Evolutionary conservation across 257 asterid species (phyloP), one percentile per base, ranked within the genome.

Genomic region (Nicotiana benthamiana): DNA sequence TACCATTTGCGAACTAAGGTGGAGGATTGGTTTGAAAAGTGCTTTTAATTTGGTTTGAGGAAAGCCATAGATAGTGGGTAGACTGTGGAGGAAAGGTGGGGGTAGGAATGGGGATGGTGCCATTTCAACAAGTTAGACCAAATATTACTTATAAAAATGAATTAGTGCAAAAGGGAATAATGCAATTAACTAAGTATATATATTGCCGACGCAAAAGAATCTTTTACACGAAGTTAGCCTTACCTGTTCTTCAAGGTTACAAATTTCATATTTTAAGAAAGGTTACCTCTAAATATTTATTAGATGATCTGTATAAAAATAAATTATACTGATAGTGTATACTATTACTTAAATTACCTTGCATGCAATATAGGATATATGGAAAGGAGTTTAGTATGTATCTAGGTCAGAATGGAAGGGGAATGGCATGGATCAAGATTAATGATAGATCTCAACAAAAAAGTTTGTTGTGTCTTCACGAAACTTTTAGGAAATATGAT

Each of bases 81-180:
- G 63, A 10, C 59, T 22, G 48, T 72, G 22, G 78, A 72, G 77
- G 13, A 40, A 40, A 32, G 32, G 78, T 79, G 76, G 63, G 63
- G 61, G 76, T 63, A 46, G 62, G 75, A 79, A 63, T 79, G 76
- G 20, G 82, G 72, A 64, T 63, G 57, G 82, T 46, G 64, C 82
- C 53, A 62, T 13, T 15, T 62, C 59, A 62, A 60, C 36, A 79
- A 43, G 59, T 22, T 63, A 61, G 51, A 79, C 57, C 63, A 79
- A 26, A 79, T 52, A 15, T 9, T 5, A 66, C 13, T n/a, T 16
- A 26, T 54, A 54, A 5, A n/a, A 75, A 75, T 51, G 48, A 30
- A 4, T 24, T 15, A 32, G 63, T 27, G 13, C 28, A 57, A 43
- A 26, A 54, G 10, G 7, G 68, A 40, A 40, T 40, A 40, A 9